Evolutionary conservation across 1,139 yeast species (phyloP), one percentile per base, ranked within the genome.

Genomic region (Yamadazyma diddensiae): DNA sequence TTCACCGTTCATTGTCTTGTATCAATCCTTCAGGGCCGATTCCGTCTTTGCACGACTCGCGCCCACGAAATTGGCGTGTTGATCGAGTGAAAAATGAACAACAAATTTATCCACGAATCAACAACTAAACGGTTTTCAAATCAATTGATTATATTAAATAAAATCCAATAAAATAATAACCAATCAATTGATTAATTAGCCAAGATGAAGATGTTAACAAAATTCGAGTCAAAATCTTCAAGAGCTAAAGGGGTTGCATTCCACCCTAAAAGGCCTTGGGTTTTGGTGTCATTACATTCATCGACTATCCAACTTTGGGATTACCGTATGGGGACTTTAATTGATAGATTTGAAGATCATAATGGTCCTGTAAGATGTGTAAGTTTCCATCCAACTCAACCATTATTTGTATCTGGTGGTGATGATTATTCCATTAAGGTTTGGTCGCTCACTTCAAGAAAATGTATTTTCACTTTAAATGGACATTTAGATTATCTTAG

Each of bases 161-260:
- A 31, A 32, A 26, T 29, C 26, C 6, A 22, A 27, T 21, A 31
- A 23, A n/a, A n/a, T 16, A 30, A 24, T 15, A 20, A 19, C 20
- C 26, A n/a, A 16, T n/a, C 14, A 11, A 19, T 20, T 27, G 18
- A 22, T 33, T 24, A 19, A 28, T 29, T 15, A 15, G 20, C n/a
- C 23, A 33, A 33, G 24, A 88, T 88, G 97, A 88, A 88, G 86
- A 84, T 88, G 95, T 77, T 88, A 58, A 88, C 96, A 36, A 88
- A 85, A 82, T 94, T 94, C 65, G 98, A 94, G 70, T 88, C 97
- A 53, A 94, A 94, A 76, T 90, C 97, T 47, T 87, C 97, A 35
- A 76, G 98, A 74, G 97, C 97, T 34, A 94, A 94, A 65, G 97
- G 97, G 44, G 88, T 94, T 53, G 97, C 98, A 37, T 92, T 94